These are phyloP conservation scores for Coemansia sp. DNA, from an alignment of 192 early-diverging fungal genomes.

Conservation along the genomic window DNA sequence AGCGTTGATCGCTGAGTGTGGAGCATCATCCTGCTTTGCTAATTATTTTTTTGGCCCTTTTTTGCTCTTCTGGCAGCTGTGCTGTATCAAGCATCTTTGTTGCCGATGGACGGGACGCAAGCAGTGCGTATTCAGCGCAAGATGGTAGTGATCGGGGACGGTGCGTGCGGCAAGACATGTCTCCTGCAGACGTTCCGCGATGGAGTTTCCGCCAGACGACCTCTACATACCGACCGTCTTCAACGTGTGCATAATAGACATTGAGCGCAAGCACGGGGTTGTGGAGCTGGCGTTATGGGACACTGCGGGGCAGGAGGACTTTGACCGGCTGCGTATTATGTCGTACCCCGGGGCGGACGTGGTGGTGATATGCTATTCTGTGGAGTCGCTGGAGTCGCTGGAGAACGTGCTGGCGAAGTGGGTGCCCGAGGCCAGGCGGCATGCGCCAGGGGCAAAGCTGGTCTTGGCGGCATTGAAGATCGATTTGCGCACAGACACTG, in stretches of 20 bases:
- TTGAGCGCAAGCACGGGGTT: slow-evolving; percentile 79
- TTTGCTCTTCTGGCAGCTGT: background rate
- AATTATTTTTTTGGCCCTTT: background rate
- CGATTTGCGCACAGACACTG: slow-evolving; percentile 39
- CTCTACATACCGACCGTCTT: slow-evolving; percentile 89
- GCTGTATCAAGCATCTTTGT: background rate
- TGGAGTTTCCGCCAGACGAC: slow-evolving; percentile 68
- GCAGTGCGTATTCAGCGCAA: slow-evolving; percentile 49
- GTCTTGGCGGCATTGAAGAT: slow-evolving; percentile 48
- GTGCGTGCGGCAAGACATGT: slow-evolving; percentile 91
- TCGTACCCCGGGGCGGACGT: slow-evolving; percentile 92
- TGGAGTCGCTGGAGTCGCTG: slow-evolving; percentile 78
- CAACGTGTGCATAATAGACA: slow-evolving; percentile 90
- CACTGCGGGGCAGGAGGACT: slow-evolving; percentile 97
- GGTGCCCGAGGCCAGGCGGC: slow-evolving; percentile 32
- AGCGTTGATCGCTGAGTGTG: background rate
- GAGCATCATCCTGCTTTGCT: background rate
- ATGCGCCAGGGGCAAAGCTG: slow-evolving; percentile 18
- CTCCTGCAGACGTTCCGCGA: slow-evolving; percentile 81
- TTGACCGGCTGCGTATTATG: slow-evolving; percentile 88
- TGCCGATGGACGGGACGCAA: background rate
- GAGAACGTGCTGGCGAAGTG: slow-evolving; percentile 68
- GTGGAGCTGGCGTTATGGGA: slow-evolving; percentile 95
- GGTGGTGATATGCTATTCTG: slow-evolving; percentile 90
- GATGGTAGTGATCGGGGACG: slow-evolving; percentile 92